These are phyloP conservation scores for Sarocladium oryzae DNA, from an alignment of 2,329 filamentous ascomycete species.

Conservation along the genomic window DNA sequence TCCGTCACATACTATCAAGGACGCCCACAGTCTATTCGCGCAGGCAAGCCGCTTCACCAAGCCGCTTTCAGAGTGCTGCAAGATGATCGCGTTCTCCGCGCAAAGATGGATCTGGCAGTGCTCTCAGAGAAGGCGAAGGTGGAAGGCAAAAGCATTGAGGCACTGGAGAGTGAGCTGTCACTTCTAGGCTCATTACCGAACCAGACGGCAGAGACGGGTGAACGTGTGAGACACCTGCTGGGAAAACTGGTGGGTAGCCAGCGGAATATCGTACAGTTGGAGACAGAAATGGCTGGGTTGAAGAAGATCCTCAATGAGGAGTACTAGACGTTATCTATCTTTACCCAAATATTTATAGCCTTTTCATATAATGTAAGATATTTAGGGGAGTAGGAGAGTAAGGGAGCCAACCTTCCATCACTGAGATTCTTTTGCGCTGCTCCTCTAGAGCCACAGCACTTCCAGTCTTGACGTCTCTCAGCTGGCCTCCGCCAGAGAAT, in stretches of 20 bases:
- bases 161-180: conserved; percentile 70
- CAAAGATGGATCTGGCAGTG: conserved; percentile 66
- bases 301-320: conserved; percentile 55
- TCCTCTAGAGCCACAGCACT: too few relatives aligned
- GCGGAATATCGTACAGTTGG: conserved; percentile 64
- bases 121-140: conserved; percentile 62
- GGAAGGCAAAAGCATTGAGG: conserved; percentile 69
- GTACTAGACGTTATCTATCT: conserved; percentile 1
- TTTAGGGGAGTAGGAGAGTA: too few relatives aligned
- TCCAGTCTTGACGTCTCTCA: too few relatives aligned
- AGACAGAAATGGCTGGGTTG: conserved; percentile 62
- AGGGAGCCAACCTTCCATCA: too few relatives aligned
- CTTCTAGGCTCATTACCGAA: conserved; percentile 64
- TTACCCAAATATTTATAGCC: too few relatives aligned
- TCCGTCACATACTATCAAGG: conserved; percentile 66
- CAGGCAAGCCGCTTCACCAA: conserved; percentile 80
- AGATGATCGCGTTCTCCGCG: conserved; percentile 64
- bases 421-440: too few relatives aligned
- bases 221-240: conserved; percentile 66
- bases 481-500: too few relatives aligned
- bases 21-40: conserved; percentile 68
- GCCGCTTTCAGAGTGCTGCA: conserved; percentile 72
- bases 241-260: conserved; percentile 69
- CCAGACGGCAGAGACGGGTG: conserved; percentile 60
- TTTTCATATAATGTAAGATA: too few relatives aligned